These are phyloP conservation scores for Aspergillus ibericus DNA, from an alignment of 2,329 filamentous ascomycete species.

Conservation along the genomic window DNA sequence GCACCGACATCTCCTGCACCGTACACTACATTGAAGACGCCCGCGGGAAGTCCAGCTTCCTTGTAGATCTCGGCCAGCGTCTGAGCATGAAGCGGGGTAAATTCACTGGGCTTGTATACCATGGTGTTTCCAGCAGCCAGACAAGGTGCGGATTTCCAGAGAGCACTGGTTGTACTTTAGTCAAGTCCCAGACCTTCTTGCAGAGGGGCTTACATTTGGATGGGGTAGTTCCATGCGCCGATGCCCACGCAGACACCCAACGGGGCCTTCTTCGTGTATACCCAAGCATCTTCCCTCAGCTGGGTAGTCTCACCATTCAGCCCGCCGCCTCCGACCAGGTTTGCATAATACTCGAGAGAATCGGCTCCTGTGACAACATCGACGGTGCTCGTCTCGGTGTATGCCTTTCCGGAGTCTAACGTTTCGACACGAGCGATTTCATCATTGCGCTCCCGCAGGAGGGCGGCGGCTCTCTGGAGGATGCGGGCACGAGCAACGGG, in stretches of 20 bases:
- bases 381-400: slow-evolving; percentile 78
- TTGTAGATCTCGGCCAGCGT: slow-evolving; percentile 73
- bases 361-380: slow-evolving; percentile 82
- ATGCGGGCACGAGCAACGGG: slow-evolving; percentile 74
- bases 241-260: slow-evolving; percentile 84
- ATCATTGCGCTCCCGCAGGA: slow-evolving; percentile 76
- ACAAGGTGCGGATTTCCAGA: slow-evolving; percentile 87
- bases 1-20: slow-evolving; percentile 76
- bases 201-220: slow-evolving; percentile 63
- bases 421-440: slow-evolving; percentile 78
- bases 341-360: slow-evolving; percentile 83
- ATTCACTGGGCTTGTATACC: slow-evolving; percentile 88
- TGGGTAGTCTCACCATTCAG: slow-evolving; percentile 77
- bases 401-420: slow-evolving; percentile 82
- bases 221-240: slow-evolving; percentile 89
- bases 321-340: slow-evolving; percentile 72
- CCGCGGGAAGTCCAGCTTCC: slow-evolving; percentile 75
- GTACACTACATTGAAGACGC: slow-evolving; percentile 85
- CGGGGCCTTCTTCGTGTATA: slow-evolving; percentile 79
- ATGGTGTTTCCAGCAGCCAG: slow-evolving; percentile 85
- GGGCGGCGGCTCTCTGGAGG: slow-evolving; percentile 70
- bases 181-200: slow-evolving; percentile 1
- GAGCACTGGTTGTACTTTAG: slow-evolving; percentile 49
- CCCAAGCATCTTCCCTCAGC: slow-evolving; percentile 73
- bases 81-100: slow-evolving; percentile 79